Conservation (phyloP, 1,139 yeast genomes). For the Suhomyces bribrorum region DNA sequence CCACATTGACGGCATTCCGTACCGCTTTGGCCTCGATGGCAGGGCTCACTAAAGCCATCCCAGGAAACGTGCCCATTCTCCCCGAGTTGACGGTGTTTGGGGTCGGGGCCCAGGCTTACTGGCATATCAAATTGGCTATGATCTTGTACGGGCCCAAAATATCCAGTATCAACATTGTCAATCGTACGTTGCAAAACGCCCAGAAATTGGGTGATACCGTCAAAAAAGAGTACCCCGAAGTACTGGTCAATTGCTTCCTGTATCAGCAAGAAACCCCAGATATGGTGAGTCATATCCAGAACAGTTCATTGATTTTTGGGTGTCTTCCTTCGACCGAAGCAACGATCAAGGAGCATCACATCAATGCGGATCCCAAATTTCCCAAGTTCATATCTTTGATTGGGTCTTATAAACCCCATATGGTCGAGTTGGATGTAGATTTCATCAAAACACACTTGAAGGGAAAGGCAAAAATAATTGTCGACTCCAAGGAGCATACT, state of each 20-base stretch:
- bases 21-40: constrained; percentile 63
- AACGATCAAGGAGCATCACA: constrained; percentile 35
- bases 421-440: constrained; percentile 60
- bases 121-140: constrained; percentile 58
- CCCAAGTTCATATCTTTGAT: constrained; percentile 56
- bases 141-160: constrained; percentile 39
- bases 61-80: constrained; percentile 17
- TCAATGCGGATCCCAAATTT: constrained; percentile 29
- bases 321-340: constrained; percentile 61
- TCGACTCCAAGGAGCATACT: constrained; percentile 60
- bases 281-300: constrained; percentile 22
- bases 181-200: constrained; percentile 49
- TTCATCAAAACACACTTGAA: constrained; percentile 35
- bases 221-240: constrained; percentile 23
- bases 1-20: constrained; percentile 63
- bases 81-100: constrained; percentile 53
- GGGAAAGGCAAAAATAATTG: constrained; percentile 42
- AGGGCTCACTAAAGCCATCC: constrained; percentile 43
- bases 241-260: constrained; percentile 25
- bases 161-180: constrained; percentile 45
- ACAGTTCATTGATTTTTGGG: constrained; percentile 52
- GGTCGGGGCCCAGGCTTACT: constrained; percentile 66
- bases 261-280: constrained; percentile 19
- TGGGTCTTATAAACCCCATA: constrained; percentile 69
- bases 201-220: constrained; percentile 28